These are phyloP conservation scores for Kwoniella shandongensis DNA, from an alignment of 768 basidiomycete species.

Conservation along the genomic window DNA sequence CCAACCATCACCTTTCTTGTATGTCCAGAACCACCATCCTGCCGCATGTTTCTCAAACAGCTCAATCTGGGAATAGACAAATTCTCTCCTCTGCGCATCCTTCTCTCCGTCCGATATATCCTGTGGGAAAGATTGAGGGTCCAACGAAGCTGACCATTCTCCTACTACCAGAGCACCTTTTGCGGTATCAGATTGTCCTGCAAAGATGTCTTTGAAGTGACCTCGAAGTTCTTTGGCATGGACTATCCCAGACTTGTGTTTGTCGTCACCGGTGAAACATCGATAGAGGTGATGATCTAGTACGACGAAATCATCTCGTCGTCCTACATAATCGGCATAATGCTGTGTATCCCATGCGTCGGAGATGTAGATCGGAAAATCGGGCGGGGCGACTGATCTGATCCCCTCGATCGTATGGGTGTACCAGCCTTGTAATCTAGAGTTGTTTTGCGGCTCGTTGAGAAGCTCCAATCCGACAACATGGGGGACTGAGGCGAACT, in stretches of 20 bases:
- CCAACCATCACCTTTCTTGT: constrained; percentile 66
- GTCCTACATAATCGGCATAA: constrained; percentile 63
- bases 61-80: constrained; percentile 65
- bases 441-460: constrained; percentile 63
- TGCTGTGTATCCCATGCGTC: constrained; percentile 73
- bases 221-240: constrained; percentile 61
- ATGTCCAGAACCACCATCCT: constrained; percentile 85
- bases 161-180: constrained; percentile 66
- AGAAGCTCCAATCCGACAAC: constrained; percentile 62
- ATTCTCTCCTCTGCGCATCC: constrained; percentile 58
- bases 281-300: constrained; percentile 83
- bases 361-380: constrained; percentile 69
- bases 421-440: constrained; percentile 66
- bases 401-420: constrained; percentile 60
- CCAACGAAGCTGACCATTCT: constrained; percentile 76
- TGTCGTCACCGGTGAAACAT: constrained; percentile 69
- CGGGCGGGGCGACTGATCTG: constrained; percentile 58
- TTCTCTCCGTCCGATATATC: constrained; percentile 55
- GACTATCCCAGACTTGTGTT: constrained; percentile 58
- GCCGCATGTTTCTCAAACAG: constrained; percentile 66
- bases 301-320: constrained; percentile 62
- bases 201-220: constrained; percentile 53
- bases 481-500: constrained; percentile 57
- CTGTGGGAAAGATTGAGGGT: constrained; percentile 64
- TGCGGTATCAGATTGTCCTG: constrained; percentile 54